Evolutionary conservation across 1,139 yeast genomes (phyloP).

Genomic region (Arxiozyma heterogenica): DNA sequence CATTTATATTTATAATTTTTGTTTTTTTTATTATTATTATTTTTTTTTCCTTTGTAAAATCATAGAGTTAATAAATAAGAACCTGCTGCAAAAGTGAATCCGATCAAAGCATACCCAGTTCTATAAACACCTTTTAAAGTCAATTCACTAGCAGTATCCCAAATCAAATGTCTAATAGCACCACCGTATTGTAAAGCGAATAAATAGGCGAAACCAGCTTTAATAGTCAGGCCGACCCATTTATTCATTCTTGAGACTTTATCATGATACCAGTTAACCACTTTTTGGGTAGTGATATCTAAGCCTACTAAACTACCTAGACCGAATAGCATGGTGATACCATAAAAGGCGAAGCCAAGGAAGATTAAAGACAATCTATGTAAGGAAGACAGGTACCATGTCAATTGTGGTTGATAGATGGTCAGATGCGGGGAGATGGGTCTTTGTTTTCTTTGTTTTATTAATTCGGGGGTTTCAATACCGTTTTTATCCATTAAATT

Average conservation of each 20-base stretch:
- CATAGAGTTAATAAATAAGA: constrained; percentile 43
- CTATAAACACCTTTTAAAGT: constrained; percentile 80
- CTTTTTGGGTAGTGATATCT: constrained; percentile 48
- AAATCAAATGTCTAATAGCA: constrained; percentile 84
- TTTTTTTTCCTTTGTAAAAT: constrained; percentile 1
- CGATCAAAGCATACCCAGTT: constrained; percentile 83
- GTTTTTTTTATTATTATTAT: no score
- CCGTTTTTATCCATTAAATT: neutral
- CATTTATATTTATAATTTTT: no score
- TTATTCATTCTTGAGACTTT: constrained; percentile 30
- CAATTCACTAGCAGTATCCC: constrained; percentile 82
- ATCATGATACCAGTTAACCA: constrained; percentile 40
- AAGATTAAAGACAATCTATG: constrained; percentile 88
- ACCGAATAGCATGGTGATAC: constrained; percentile 66
- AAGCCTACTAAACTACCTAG: constrained; percentile 55
- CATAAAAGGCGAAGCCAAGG: constrained; percentile 72
- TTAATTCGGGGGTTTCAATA: constrained; percentile 29
- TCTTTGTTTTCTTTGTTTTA: constrained; percentile 77
- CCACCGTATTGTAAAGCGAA: constrained; percentile 79
- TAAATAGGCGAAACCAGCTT: constrained; percentile 68
- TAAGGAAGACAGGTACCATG: constrained; percentile 67
- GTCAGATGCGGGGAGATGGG: constrained; percentile 87
- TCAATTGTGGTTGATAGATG: constrained; percentile 84
- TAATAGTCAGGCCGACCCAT: constrained; percentile 37
- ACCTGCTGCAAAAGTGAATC: constrained; percentile 57